phyloP scores from a whole-genome alignment of 2,329 filamentous ascomycete species.

The Trichoderma koningii region DNA sequence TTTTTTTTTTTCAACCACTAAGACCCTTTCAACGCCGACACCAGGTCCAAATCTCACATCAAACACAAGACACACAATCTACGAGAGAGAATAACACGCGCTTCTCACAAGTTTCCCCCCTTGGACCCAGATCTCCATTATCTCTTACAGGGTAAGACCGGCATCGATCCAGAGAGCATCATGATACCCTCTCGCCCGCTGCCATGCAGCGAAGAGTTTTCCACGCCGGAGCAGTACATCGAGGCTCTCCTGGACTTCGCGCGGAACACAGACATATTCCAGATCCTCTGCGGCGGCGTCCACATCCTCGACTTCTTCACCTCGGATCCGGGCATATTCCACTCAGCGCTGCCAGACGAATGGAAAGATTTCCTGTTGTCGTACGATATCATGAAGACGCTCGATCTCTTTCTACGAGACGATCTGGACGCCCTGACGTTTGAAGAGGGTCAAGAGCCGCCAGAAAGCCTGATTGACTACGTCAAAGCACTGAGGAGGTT shows the following conservation, averaged over 20 bases:
- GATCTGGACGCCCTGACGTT: conserved; percentile 55
- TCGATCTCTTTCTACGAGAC: conserved; percentile 80
- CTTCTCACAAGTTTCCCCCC: no score
- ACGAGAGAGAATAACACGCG: no score
- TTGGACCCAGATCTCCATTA: background rate
- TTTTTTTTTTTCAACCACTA: background rate
- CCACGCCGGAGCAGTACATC: conserved; percentile 73
- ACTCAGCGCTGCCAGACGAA: conserved; percentile 70
- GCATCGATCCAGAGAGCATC: background rate
- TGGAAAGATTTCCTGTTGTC: conserved; percentile 79
- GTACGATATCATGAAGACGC: conserved; percentile 70
- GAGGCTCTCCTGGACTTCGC: conserved; percentile 75
- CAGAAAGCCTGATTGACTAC: conserved; percentile 68
- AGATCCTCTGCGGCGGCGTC: conserved; percentile 91
- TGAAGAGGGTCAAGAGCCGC: conserved; percentile 42
- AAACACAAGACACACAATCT: background rate
- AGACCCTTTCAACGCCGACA: background rate
- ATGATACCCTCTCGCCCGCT: conserved; percentile 60
- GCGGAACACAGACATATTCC: conserved; percentile 72
- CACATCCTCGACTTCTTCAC: conserved; percentile 98
- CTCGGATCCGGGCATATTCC: conserved; percentile 78
- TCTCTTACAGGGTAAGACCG: conserved; percentile 4
- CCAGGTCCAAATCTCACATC: no score
- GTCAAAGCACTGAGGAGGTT: conserved; percentile 70
- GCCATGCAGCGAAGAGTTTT: conserved; percentile 71